Conservation (phyloP, 371 early-diverging fungal species). For the Apophysomyces ossiformis region DNA sequence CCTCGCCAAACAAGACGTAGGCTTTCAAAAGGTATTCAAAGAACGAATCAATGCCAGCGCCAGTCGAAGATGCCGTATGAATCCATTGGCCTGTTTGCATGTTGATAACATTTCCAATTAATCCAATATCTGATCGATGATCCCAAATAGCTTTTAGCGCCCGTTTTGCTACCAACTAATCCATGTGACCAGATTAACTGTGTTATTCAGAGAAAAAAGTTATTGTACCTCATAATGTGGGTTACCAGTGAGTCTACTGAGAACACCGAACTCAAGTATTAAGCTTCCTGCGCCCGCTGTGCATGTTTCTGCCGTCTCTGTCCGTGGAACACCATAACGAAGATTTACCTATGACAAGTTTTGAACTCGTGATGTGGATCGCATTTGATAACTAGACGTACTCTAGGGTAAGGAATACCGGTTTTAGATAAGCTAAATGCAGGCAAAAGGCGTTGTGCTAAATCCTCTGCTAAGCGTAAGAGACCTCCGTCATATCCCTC, state of each 20-base stretch:
- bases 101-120: slow-evolving; percentile 88
- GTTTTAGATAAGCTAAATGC: slow-evolving; percentile 87
- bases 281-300: slow-evolving; percentile 93
- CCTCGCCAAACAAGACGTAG: slow-evolving; percentile 86
- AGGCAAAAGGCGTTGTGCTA: slow-evolving; percentile 88
- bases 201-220: background rate
- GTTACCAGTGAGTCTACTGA: slow-evolving; percentile 86
- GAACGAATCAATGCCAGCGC: slow-evolving; percentile 94
- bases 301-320: slow-evolving; percentile 84
- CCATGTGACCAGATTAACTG: background rate
- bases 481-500: slow-evolving; percentile 77
- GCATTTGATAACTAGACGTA: slow-evolving; percentile 30
- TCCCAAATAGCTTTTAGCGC: slow-evolving; percentile 82
- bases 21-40: slow-evolving; percentile 94
- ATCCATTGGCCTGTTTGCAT: slow-evolving; percentile 74
- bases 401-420: slow-evolving; percentile 87
- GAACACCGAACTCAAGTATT: slow-evolving; percentile 92
- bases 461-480: slow-evolving; percentile 75
- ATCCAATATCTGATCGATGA: slow-evolving; percentile 69
- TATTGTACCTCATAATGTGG: slow-evolving; percentile 71
- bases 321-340: slow-evolving; percentile 66
- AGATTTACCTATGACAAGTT: slow-evolving; percentile 67
- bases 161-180: slow-evolving; percentile 66
- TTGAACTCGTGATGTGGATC: background rate
- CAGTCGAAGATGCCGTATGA: slow-evolving; percentile 75